phyloP scores from a whole-genome alignment of 2,329 filamentous ascomycete species.

The Alternaria sp. region DNA sequence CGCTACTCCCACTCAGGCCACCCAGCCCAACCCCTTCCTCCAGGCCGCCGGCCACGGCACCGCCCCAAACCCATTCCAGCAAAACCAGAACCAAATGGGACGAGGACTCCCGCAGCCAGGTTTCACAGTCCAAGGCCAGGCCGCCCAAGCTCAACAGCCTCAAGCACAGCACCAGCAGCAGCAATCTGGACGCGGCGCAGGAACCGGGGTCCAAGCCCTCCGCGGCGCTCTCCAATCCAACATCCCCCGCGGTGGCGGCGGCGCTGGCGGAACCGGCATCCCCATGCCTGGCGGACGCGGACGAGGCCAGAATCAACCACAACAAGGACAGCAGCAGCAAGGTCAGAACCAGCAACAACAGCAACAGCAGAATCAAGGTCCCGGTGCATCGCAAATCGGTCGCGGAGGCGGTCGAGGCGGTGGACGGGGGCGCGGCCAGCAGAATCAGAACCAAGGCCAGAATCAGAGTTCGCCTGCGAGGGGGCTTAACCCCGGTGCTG shows the following conservation, averaged over 20 bases:
- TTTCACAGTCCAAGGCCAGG: constrained; percentile 20
- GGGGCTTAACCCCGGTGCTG: constrained; percentile 45
- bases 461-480: constrained; percentile 27
- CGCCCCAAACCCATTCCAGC: constrained; percentile 20
- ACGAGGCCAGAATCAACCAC: constrained; percentile 16
- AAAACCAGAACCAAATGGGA: constrained; percentile 18
- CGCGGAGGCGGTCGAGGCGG: constrained; percentile 38
- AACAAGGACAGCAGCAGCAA: constrained; percentile 10
- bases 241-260: constrained; percentile 43
- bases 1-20: constrained; percentile 15
- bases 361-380: constrained; percentile 18
- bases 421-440: constrained; percentile 23
- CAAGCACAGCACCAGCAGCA: constrained; percentile 31
- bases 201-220: constrained; percentile 34
- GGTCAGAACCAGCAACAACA: constrained; percentile 18
- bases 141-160: constrained; percentile 22
- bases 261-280: constrained; percentile 32
- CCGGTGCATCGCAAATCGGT: constrained; percentile 29
- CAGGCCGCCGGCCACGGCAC: constrained; percentile 14
- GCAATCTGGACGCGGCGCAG: constrained; percentile 15
- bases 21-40: constrained; percentile 20
- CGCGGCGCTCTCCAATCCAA: constrained; percentile 36
- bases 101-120: constrained; percentile 35
- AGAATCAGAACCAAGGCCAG: constrained; percentile 22
- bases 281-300: constrained; percentile 40